Percentiles rank a stretch among this genome's conserved stretches.
These are phyloP conservation scores for Daldinia concentrica DNA, from an alignment of 495 filamentous ascomycete genomes.

Conservation along the genomic window DNA sequence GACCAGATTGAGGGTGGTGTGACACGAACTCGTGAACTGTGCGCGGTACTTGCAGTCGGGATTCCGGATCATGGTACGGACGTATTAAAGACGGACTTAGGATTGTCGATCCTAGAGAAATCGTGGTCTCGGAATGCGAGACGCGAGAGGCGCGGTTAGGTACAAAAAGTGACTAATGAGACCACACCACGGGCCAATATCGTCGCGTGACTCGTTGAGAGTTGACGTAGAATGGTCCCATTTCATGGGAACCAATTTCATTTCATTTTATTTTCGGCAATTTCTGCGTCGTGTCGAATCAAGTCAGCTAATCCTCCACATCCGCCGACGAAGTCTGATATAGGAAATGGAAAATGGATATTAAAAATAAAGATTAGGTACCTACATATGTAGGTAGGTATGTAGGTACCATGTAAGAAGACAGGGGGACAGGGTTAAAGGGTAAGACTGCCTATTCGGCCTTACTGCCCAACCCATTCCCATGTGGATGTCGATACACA, in stretches of 20 bases:
- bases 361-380: neutral
- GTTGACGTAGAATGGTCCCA: slow-evolving; percentile 26
- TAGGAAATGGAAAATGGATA: neutral
- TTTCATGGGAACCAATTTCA: slow-evolving; percentile 15
- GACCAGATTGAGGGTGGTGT: slow-evolving; percentile 24
- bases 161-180: slow-evolving; percentile 33
- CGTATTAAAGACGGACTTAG: slow-evolving; percentile 17
- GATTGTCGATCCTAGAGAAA: slow-evolving; percentile 25
- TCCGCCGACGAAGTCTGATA: slow-evolving; percentile 10
- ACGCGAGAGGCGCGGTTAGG: slow-evolving; percentile 35
- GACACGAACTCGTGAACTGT: slow-evolving; percentile 38
- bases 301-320: slow-evolving; percentile 24
- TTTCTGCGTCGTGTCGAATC: slow-evolving; percentile 25
- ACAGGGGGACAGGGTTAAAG: slow-evolving; percentile 2
- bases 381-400: neutral
- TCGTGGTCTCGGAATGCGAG: slow-evolving; percentile 19
- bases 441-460: slow-evolving; percentile 19
- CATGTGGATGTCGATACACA: neutral
- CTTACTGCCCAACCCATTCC: slow-evolving; percentile 36
- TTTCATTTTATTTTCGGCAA: slow-evolving; percentile 12
- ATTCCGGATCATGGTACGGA: slow-evolving; percentile 15
- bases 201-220: slow-evolving; percentile 36
- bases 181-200: slow-evolving; percentile 21
- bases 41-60: slow-evolving; percentile 20
- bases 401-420: neutral